phyloP scores from a whole-genome alignment of 306 rosid species.

The Medicago truncatula region DNA sequence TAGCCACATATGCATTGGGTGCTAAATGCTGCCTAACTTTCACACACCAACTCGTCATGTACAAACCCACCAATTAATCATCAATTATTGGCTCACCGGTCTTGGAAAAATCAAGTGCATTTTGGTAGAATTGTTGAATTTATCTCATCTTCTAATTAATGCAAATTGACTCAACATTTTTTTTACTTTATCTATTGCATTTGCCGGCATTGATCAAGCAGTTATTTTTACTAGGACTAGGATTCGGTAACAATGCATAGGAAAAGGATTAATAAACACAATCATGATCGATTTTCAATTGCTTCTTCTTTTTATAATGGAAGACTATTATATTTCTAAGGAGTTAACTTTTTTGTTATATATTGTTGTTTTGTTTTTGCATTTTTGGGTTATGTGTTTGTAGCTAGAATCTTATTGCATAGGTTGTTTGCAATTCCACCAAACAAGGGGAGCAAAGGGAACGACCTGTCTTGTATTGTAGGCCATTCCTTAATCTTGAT shows the following conservation, averaged over 20 bases:
- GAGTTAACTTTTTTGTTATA: not conserved
- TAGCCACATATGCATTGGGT: not conserved
- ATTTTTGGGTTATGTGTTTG: not conserved
- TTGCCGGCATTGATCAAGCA: not conserved
- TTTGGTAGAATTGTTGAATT: slow-evolving; percentile 8
- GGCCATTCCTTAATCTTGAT: slow-evolving; percentile 30
- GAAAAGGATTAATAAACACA: not conserved
- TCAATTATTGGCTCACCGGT: not conserved
- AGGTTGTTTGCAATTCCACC: not conserved
- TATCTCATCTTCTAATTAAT: not conserved
- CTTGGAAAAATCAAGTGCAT: not conserved
- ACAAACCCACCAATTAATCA: slow-evolving; percentile 1
- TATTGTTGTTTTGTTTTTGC: not conserved
- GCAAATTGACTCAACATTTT: not conserved
- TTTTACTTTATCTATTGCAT: not conserved
- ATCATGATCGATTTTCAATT: not conserved
- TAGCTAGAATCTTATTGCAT: not conserved
- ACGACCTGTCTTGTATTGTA: slow-evolving; percentile 32
- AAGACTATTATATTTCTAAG: not conserved
- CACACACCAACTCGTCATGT: not conserved
- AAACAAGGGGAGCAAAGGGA: slow-evolving; percentile 34
- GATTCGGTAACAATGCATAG: not conserved
- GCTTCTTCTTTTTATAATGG: not conserved
- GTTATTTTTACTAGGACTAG: not conserved
- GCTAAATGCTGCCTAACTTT: not conserved